Base-by-base conservation (phyloP, 192 early-diverging fungal species). In the Linnemannia schmuckeri region DNA sequence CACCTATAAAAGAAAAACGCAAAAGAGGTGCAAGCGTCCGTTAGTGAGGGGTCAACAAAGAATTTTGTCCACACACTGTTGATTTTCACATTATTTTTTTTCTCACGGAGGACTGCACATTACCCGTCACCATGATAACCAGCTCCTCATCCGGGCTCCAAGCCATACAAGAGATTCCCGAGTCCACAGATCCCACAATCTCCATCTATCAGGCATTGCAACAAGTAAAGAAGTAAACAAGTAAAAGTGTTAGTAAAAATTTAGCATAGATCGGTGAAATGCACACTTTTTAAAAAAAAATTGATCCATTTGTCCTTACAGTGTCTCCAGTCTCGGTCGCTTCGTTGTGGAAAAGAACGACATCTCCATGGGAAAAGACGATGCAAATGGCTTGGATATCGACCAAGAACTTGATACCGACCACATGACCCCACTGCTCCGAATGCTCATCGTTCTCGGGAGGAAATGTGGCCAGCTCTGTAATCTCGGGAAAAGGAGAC, bases 61-160 rank as follows among this genome's bases (percentile, higher is more conserved):
- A 46, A n/a, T 22, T 15, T 20, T 18, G 38, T 33, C 8, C 30
- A 22, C 37, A 6, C 18, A 70, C 3, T 38, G 37, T 37, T 10
- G 27, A 57, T 61, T 61, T 30, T 8, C n/a, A 27, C n/a, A 27
- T 10, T 9, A 27, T 61, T 7, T 8, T 27, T 10, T 8, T 61
- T 27, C 55, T 6, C n/a, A 61, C 61, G 13, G 10, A 27, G 61
- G 30, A 4, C 27, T 4, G 3, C 12, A 13, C 61, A 33, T 22
- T 90, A 91, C 95, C 95, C 10, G 96, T 97, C 10, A 97, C 92
- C 74, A 98, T 86, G 15, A 96, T 87, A 74, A 97, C 90, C 3
- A 98, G 75, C 85, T 98, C 97, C 73, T 95, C 93, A 82, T 99
- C 98, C 20, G 97, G 97, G 89, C 95, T 96, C 97, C 96, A 97